Conservation (phyloP, 2,329 filamentous ascomycete genomes). For the Dryadomyces sulphureus region DNA sequence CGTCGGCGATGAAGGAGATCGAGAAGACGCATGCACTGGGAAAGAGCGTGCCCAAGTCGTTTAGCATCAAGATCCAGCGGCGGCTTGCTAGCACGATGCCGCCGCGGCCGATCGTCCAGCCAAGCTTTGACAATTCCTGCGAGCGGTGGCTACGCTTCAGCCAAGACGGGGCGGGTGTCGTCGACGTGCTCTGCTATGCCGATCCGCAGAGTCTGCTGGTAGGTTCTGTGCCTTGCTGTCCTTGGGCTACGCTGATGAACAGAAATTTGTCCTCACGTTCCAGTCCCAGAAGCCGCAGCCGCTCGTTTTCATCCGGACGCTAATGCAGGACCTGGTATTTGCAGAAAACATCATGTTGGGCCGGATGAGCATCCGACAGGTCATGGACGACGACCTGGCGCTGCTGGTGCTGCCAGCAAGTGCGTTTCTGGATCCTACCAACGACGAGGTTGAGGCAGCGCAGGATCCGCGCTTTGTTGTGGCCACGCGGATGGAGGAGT, state of each 20-base stretch:
- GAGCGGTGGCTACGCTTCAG: conserved; percentile 56
- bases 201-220: conserved; percentile 59
- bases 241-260: neutral
- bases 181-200: conserved; percentile 50
- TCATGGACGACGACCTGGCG: conserved; percentile 71
- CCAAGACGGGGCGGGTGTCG: conserved; percentile 54
- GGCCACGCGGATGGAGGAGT: conserved; percentile 57
- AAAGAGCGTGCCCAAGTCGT: conserved; percentile 57
- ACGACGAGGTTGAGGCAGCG: conserved; percentile 62
- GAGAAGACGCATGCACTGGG: conserved; percentile 46
- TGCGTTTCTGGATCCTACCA: conserved; percentile 53
- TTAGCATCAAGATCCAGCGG: conserved; percentile 83
- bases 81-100: conserved; percentile 86
- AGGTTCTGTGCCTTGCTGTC: conserved; percentile 12
- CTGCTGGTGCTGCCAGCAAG: conserved; percentile 61
- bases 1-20: conserved; percentile 37
- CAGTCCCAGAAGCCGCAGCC: conserved; percentile 71
- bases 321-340: conserved; percentile 64
- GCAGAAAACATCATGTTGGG: conserved; percentile 56
- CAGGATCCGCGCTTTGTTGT: conserved; percentile 62
- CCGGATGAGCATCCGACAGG: conserved; percentile 51
- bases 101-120: conserved; percentile 72
- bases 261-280: conserved; percentile 63
- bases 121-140: conserved; percentile 58
- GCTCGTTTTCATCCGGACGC: conserved; percentile 65